These are phyloP conservation scores for Westerdykella sp. DNA, from an alignment of 2,329 filamentous ascomycete genomes.

Conservation along the genomic window DNA sequence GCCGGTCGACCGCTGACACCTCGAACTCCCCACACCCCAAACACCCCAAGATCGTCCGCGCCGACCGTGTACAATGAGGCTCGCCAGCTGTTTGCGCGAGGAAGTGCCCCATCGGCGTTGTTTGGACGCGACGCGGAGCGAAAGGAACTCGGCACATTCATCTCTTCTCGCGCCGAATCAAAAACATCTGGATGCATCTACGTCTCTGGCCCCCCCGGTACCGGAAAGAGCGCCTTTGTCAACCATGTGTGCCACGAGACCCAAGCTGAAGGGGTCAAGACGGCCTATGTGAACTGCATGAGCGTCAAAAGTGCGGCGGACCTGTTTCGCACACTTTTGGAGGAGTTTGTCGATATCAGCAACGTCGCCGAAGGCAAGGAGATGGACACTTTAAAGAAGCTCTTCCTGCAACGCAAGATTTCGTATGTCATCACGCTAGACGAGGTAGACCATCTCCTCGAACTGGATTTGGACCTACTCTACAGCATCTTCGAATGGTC, in stretches of 20 bases:
- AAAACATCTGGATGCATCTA: slow-evolving; percentile 76
- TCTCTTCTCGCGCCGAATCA: slow-evolving; percentile 56
- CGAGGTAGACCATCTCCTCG: slow-evolving; percentile 91
- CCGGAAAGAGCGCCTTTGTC: slow-evolving; percentile 93
- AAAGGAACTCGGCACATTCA: slow-evolving; percentile 62
- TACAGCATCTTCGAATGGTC: slow-evolving; percentile 98
- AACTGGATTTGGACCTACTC: slow-evolving; percentile 78
- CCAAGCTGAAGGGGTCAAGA: slow-evolving; percentile 52
- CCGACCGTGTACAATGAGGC: slow-evolving; percentile 82
- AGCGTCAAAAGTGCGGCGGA: slow-evolving; percentile 85
- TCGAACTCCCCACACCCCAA: slow-evolving; percentile 68
- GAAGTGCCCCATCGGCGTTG: slow-evolving; percentile 65
- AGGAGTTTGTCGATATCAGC: slow-evolving; percentile 56
- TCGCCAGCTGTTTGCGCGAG: slow-evolving; percentile 78
- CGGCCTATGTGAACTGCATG: slow-evolving; percentile 91
- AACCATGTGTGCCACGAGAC: slow-evolving; percentile 66
- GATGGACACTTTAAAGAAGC: slow-evolving; percentile 58
- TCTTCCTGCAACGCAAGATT: slow-evolving; percentile 58
- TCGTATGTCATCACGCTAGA: slow-evolving; percentile 84
- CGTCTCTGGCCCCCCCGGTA: slow-evolving; percentile 90
- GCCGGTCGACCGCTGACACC: slow-evolving; percentile 69
- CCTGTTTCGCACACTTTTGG: slow-evolving; percentile 72
- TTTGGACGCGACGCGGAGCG: slow-evolving; percentile 68
- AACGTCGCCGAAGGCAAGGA: slow-evolving; percentile 61
- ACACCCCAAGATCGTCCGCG: slow-evolving; percentile 57